Conservation (phyloP, 352 stramenopile genomes). For the Phytophthora tubulina region DNA sequence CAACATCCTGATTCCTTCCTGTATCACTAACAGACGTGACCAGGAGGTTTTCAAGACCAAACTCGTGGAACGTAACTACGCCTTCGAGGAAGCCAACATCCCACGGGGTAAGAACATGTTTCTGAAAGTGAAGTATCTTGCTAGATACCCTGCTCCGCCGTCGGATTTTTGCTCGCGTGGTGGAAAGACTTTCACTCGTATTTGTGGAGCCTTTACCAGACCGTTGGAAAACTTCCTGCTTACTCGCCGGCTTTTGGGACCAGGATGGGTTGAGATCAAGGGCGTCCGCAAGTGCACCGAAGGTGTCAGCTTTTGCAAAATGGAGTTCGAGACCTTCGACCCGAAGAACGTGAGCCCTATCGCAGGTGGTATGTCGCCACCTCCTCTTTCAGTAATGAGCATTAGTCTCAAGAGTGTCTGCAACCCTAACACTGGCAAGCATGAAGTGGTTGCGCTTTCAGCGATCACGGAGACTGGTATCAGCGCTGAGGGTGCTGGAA, state of each 20-base stretch:
- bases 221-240: constrained; percentile 98
- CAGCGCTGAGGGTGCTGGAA: constrained; percentile 65
- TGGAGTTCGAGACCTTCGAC: constrained; percentile 94
- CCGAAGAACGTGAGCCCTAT: constrained; percentile 93
- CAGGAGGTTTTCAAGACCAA: constrained; percentile 94
- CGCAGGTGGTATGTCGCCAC: constrained; percentile 71
- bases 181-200: constrained; percentile 94
- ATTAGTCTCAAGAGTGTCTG: constrained; percentile 98
- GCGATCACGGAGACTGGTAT: constrained; percentile 82
- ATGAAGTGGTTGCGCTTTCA: constrained; percentile 94
- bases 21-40: constrained; percentile 78
- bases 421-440: constrained; percentile 96
- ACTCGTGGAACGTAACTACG: constrained; percentile 96
- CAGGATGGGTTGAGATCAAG: constrained; percentile 97
- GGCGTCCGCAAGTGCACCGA: constrained; percentile 80
- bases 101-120: constrained; percentile 96
- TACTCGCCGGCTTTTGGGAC: constrained; percentile 97
- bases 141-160: constrained; percentile 90
- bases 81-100: constrained; percentile 97
- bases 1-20: constrained; percentile 90
- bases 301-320: constrained; percentile 93
- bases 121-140: constrained; percentile 98
- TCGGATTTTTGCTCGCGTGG: constrained; percentile 87
- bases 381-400: constrained; percentile 96
- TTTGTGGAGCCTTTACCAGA: constrained; percentile 95